These are phyloP conservation scores for Fusarium sulawesiense DNA, from an alignment of 2,329 filamentous ascomycete genomes.

Conservation along the genomic window DNA sequence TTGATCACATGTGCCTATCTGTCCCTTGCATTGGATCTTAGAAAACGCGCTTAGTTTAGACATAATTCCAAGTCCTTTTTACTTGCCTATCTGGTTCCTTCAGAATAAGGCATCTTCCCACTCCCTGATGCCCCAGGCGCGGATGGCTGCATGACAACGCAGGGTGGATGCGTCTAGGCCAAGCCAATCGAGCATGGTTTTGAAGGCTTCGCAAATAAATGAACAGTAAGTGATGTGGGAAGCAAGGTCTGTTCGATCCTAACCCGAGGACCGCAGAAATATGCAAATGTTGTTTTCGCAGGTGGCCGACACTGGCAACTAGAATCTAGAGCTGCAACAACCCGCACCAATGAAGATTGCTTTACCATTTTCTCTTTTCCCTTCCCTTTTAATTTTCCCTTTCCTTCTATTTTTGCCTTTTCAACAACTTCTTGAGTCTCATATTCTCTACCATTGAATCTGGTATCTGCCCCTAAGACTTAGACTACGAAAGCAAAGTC, in stretches of 20 bases:
- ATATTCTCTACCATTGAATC: not conserved
- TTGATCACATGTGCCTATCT: constrained; percentile 56
- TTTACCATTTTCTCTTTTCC: not conserved
- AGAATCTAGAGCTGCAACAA: not conserved
- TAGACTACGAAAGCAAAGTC: not conserved
- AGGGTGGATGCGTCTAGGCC: constrained; percentile 60
- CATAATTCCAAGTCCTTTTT: constrained; percentile 33
- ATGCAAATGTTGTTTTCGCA: not conserved
- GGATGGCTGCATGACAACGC: constrained; percentile 62
- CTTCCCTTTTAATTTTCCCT: not conserved
- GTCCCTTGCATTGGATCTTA: constrained; percentile 46
- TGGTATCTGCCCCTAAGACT: not conserved
- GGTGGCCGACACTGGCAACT: not conserved
- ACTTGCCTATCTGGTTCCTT: constrained; percentile 45
- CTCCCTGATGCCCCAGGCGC: constrained; percentile 61
- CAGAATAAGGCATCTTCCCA: constrained; percentile 63
- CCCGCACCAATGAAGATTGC: not conserved
- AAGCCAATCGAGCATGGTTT: constrained; percentile 55
- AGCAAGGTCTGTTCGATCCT: not conserved
- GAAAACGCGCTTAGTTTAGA: constrained; percentile 28
- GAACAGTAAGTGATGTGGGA: not conserved
- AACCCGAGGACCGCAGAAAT: not conserved
- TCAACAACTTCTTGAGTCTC: not conserved
- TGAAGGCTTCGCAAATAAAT: constrained; percentile 36
- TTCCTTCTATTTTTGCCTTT: not conserved